Percentiles rank a stretch among this genome's conserved stretches.
Conservation (phyloP, 768 basidiomycete species). For the Tulasnella sp. region DNA sequence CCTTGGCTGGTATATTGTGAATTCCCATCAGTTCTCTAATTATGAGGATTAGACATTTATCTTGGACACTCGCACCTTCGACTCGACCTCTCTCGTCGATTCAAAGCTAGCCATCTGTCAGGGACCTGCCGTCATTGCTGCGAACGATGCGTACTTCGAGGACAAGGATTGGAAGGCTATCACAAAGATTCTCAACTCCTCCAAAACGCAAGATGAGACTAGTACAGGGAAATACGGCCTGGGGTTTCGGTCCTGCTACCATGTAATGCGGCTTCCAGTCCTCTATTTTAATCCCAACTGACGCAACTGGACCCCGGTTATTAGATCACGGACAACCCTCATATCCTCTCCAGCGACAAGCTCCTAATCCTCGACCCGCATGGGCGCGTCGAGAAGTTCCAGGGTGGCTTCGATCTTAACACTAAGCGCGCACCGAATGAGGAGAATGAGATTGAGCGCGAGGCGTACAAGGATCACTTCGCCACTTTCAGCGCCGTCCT, state of each 20-base stretch:
- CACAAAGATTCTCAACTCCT: not conserved
- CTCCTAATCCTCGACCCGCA: conserved; percentile 11
- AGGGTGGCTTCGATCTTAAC: not conserved
- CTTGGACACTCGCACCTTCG: not conserved
- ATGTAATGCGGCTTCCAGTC: not conserved
- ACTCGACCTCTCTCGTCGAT: not conserved
- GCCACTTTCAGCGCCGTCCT: not conserved
- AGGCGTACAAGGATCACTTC: not conserved
- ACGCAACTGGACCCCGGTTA: not conserved
- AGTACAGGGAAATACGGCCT: not conserved
- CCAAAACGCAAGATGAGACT: conserved; percentile 9
- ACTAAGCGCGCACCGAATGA: not conserved
- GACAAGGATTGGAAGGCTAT: not conserved
- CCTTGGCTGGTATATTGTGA: too few species aligned
- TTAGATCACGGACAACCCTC: conserved; percentile 10
- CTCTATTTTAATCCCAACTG: not conserved
- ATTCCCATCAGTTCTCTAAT: too few species aligned
- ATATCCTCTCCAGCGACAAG: not conserved
- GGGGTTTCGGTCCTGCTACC: conserved; percentile 1
- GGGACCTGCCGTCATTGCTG: conserved; percentile 9
- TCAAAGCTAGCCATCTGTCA: not conserved
- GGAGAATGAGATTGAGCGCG: not conserved
- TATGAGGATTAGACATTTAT: not conserved
- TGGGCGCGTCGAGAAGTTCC: not conserved
- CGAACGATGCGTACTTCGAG: not conserved